Evolutionary conservation across 164 flowering plant genomes (phyloP).

Genomic region (Platanus orientalis): DNA sequence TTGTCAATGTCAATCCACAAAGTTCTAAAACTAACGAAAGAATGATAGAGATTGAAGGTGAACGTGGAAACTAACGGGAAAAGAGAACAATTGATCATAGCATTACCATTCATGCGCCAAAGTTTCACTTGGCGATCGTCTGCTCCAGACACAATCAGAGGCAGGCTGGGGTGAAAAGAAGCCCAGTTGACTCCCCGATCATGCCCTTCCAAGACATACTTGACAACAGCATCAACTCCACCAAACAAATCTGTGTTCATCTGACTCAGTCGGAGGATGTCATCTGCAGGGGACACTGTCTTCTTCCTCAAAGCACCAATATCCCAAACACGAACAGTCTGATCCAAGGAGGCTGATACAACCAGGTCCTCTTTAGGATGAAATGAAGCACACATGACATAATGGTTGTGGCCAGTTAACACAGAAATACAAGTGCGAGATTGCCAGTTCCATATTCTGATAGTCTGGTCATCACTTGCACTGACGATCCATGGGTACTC

Average conservation of each 20-base stretch:
- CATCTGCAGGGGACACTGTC: slow-evolving; percentile 46
- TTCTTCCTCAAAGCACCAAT: slow-evolving; percentile 49
- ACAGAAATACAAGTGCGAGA: slow-evolving; percentile 49
- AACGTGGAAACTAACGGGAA: not conserved
- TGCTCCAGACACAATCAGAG: slow-evolving; percentile 49
- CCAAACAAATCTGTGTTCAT: slow-evolving; percentile 51
- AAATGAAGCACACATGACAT: slow-evolving; percentile 55
- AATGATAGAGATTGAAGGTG: not conserved
- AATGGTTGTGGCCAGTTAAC: slow-evolving; percentile 51
- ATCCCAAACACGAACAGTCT: slow-evolving; percentile 55
- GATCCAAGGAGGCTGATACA: slow-evolving; percentile 52
- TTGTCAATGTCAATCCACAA: not conserved
- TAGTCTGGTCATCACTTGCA: slow-evolving; percentile 56
- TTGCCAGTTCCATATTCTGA: slow-evolving; percentile 60
- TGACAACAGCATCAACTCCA: slow-evolving; percentile 49
- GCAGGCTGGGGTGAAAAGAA: slow-evolving; percentile 47
- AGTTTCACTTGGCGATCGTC: slow-evolving; percentile 53
- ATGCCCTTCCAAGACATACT: slow-evolving; percentile 53
- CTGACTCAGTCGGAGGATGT: slow-evolving; percentile 36
- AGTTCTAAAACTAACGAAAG: not conserved
- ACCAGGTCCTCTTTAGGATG: slow-evolving; percentile 53
- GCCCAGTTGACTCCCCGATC: slow-evolving; percentile 62
- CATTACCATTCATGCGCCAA: slow-evolving; percentile 55
- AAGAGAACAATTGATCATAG: not conserved
- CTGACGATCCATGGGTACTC: slow-evolving; percentile 55